Evolutionary conservation across 305 asterid genomes (phyloP).

Genomic region (Euphrasia arctica): DNA sequence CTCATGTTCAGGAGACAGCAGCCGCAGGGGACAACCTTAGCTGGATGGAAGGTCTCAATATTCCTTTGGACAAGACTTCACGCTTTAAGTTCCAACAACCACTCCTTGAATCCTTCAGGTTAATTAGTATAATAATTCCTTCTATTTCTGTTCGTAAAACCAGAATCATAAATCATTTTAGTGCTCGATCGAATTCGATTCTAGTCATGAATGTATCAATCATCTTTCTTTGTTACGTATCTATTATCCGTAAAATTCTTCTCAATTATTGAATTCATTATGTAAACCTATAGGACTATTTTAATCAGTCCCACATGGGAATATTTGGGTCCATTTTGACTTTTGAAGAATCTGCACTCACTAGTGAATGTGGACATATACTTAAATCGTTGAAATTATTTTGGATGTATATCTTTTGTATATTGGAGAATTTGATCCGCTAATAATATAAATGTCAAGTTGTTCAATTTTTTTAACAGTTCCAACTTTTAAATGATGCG

Average conservation of each 20-base stretch:
- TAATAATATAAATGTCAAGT: too few relatives aligned
- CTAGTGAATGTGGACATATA: too few relatives aligned
- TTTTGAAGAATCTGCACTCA: background rate
- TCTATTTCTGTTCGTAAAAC: too few relatives aligned
- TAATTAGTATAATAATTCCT: too few relatives aligned
- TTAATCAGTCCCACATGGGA: background rate
- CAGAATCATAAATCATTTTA: too few relatives aligned
- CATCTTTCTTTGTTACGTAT: background rate
- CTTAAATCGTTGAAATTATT: too few relatives aligned
- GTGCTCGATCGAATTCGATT: background rate
- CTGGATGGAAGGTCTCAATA: constrained; percentile 80
- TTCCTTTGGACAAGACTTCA: constrained; percentile 33
- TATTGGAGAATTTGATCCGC: too few relatives aligned
- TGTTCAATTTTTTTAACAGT: too few relatives aligned
- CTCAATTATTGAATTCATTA: constrained; percentile 2
- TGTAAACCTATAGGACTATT: background rate
- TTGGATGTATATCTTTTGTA: too few relatives aligned
- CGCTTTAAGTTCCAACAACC: constrained; percentile 37
- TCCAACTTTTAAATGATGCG: too few relatives aligned
- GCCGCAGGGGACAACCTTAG: constrained; percentile 33
- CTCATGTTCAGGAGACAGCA: constrained; percentile 21
- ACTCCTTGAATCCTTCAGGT: constrained; percentile 64
- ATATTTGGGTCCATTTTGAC: background rate
- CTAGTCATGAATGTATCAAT: background rate
- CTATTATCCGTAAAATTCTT: background rate